Base-by-base conservation (phyloP, 495 filamentous ascomycete genomes). In the Neurospora pannonica region DNA sequence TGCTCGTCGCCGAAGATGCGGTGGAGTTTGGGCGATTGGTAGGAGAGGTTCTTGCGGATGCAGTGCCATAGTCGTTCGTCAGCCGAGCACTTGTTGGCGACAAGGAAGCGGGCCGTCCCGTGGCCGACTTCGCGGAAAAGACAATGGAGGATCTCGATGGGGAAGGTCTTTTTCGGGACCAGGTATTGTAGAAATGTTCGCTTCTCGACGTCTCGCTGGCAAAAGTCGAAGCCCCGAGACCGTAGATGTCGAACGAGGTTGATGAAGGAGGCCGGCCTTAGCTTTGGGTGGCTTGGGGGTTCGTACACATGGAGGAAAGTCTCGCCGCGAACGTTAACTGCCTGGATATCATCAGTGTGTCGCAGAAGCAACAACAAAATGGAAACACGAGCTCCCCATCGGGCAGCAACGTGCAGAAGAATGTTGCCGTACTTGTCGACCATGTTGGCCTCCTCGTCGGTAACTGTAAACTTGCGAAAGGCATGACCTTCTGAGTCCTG, bases 291-390 rank as follows among this genome's bases (percentile, higher is more conserved):
- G 2, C 72, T 71, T 28, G 80, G 80, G 5, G 80, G 80, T 39
- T 80, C 77, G 21, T 77, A 81, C 19, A 81, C 77, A 36, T 81
- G 80, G 19, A 81, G 76, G 37, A 81, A 81, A 2, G 80, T 81
- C 72, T 81, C 80, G 34, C 78, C 79, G 36, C 79, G 79, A n/a
- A 80, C 73, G 75, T 81, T 81, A 31, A 79, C 73, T 43, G 75
- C 70, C 46, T 78, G 77, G 5, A 80, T 69, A n/a, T 81, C 80
- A 43, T 78, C 75, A 1, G 78, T 79, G 73, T 77, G 79, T n/a
- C 76, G 71, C n/a, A 80, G 73, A 36, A 81, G 77, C 54, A 80
- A 72, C 48, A 80, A 36, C 37, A 81, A 72, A 19, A 81, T 72
- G 1, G 79, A 80, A 2, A 81, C 76, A 36, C 80, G 79, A 24